These are phyloP conservation scores for Sphenostylis stenocarpa DNA, from an alignment of 306 rosid genomes.

Conservation along the genomic window DNA sequence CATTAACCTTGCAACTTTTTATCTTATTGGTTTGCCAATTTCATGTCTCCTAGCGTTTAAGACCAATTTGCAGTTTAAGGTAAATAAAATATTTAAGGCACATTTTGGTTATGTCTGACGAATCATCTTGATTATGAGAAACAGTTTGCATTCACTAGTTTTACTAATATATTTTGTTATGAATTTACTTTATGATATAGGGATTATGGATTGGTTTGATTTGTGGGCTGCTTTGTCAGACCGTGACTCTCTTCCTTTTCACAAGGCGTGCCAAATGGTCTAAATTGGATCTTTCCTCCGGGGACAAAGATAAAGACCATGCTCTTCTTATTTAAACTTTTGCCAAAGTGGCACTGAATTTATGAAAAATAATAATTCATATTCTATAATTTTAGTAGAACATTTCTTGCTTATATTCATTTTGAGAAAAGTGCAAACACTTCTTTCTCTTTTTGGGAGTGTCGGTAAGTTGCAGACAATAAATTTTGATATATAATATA, in stretches of 20 bases:
- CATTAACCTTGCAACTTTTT: constrained; percentile 67
- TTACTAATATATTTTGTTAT: neutral
- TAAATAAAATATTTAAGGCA: constrained; percentile 24
- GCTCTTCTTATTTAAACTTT: constrained; percentile 3
- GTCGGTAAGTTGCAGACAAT: neutral
- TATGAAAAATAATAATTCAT: neutral
- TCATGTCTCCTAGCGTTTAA: constrained; percentile 62
- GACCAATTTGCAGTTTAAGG: constrained; percentile 58
- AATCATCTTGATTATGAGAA: neutral
- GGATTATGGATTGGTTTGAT: constrained; percentile 89
- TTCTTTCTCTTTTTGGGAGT: neutral
- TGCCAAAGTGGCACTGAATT: neutral
- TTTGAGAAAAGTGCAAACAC: neutral
- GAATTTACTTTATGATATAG: constrained; percentile 34
- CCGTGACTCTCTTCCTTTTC: constrained; percentile 45
- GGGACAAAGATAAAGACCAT: constrained; percentile 12
- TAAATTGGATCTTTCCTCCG: constrained; percentile 27
- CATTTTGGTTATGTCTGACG: neutral
- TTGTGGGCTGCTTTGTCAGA: constrained; percentile 66
- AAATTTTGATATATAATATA: too few species aligned
- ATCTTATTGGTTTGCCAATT: constrained; percentile 66
- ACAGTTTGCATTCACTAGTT: neutral
- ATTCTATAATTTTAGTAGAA: neutral
- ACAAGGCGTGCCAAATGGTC: constrained; percentile 50
- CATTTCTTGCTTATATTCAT: neutral